These are phyloP conservation scores for Yamagishiella unicocca DNA, from an alignment of 139 green algal genomes.

Conservation along the genomic window DNA sequence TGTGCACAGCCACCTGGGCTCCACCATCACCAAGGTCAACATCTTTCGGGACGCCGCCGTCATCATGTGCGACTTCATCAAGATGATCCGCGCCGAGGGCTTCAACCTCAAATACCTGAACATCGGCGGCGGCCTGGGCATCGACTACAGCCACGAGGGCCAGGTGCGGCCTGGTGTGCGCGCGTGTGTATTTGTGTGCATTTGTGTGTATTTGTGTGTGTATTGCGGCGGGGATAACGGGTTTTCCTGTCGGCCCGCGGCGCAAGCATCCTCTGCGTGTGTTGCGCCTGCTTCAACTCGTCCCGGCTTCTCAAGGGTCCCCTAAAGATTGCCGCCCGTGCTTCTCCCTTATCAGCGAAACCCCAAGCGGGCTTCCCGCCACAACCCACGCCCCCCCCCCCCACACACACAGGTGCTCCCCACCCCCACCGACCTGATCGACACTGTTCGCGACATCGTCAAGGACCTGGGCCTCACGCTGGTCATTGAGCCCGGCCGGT, in stretches of 20 bases:
- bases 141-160: constrained; percentile 91
- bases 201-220: no score
- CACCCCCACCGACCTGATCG: constrained; percentile 93
- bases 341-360: no score
- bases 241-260: no score
- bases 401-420: constrained; percentile 77
- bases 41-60: constrained; percentile 95
- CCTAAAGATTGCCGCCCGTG: no score
- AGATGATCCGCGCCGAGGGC: constrained; percentile 90
- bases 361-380: background rate
- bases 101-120: constrained; percentile 97
- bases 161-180: constrained; percentile 24
- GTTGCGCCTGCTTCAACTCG: no score
- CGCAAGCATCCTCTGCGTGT: no score
- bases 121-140: constrained; percentile 97
- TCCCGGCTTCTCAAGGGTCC: no score
- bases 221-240: no score
- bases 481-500: constrained; percentile 95
- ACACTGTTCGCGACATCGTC: constrained; percentile 88
- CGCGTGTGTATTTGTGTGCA: no score
- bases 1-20: constrained; percentile 96
- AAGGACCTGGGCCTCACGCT: constrained; percentile 87
- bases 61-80: constrained; percentile 95
- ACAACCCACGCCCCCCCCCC: background rate
- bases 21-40: constrained; percentile 97